Base-by-base conservation (phyloP, 2,329 filamentous ascomycete genomes). In the Penicillium sp. region DNA sequence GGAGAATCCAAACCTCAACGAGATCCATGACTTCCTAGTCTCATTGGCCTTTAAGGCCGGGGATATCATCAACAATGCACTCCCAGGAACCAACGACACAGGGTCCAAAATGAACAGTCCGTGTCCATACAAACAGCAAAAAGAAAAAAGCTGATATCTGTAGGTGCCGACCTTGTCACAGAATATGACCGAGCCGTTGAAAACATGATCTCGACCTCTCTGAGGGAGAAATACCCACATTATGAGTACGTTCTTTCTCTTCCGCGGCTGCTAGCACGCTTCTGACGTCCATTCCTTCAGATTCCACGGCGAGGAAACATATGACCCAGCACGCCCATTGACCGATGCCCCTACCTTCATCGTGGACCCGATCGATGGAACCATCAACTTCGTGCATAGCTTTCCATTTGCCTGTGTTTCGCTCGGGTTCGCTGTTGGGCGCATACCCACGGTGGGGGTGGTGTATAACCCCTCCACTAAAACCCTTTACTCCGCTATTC, bases 361-460 rank as follows among this genome's bases (percentile, higher is more conserved):
- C 56, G 79, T 83, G 58, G 84, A 87, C 66, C 84, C 84, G 5
- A 86, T 87, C 48, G 84, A 87, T 68, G 84, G 84, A 48, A 87
- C 84, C 3, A 82, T 82, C 26, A 87, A 87, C 71, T 86, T 87
- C 61, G 81, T 86, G n/a, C 84, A 87, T 68, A 75, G 77, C 22
- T 79, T 84, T 66, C 81, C 81, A 2, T 84, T 82, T 65, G 79
- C 84, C 30, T 80, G 77, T 65, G 81, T 87, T 58, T 85, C 82
- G 5, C 76, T 87, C 16, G 84, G 84, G 1, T 78, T 87, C 50
- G 75, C 81, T 1, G 67, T 85, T 31, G 61, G 78, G 38, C 68
- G 72, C 30, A 70, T 73, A 12, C 84, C 84, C 0, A 74, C 77
- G 2, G 79, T 86, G 12, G 84, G 84, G 7, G 77, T 87, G 14